Evolutionary conservation across 1,139 yeast genomes (phyloP).

Genomic region (Hyphopichia khmerensis): DNA sequence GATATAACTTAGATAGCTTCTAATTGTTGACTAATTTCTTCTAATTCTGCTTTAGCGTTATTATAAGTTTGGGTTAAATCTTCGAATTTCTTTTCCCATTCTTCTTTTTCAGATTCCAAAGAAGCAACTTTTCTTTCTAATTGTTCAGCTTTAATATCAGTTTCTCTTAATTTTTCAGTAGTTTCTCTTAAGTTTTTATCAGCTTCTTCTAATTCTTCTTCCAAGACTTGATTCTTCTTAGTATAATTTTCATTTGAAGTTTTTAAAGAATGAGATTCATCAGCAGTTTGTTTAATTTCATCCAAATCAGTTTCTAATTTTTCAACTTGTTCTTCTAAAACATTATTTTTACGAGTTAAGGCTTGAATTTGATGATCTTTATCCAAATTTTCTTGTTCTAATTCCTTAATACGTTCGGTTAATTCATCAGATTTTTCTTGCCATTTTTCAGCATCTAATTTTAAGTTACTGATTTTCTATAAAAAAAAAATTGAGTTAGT

Average conservation of each 20-base stretch:
- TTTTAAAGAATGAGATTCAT: constrained; percentile 87
- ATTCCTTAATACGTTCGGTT: constrained; percentile 73
- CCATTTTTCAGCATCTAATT: constrained; percentile 95
- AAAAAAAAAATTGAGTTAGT: no score
- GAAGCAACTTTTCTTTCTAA: constrained; percentile 93
- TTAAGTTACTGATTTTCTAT: constrained; percentile 85
- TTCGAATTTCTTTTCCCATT: constrained; percentile 88
- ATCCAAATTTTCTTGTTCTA: constrained; percentile 88
- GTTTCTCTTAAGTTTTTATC: constrained; percentile 92
- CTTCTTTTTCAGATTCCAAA: constrained; percentile 89
- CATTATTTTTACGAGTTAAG: constrained; percentile 86
- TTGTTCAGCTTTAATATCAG: constrained; percentile 96
- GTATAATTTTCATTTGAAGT: constrained; percentile 87
- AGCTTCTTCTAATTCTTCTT: constrained; percentile 90
- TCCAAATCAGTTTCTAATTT: constrained; percentile 77
- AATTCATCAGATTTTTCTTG: constrained; percentile 95
- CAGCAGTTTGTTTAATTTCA: constrained; percentile 86
- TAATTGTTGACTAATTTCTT: constrained; percentile 90
- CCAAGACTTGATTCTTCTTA: constrained; percentile 89
- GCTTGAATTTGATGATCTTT: constrained; percentile 96
- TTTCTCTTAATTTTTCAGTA: constrained; percentile 89
- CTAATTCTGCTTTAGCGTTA: constrained; percentile 86
- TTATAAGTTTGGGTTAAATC: constrained; percentile 80
- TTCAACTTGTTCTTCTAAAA: constrained; percentile 88
- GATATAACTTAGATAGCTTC: constrained; percentile 65